Base-by-base conservation (phyloP, 2,329 filamentous ascomycete species). In the Neophaeococcomyces mojaviensis region DNA sequence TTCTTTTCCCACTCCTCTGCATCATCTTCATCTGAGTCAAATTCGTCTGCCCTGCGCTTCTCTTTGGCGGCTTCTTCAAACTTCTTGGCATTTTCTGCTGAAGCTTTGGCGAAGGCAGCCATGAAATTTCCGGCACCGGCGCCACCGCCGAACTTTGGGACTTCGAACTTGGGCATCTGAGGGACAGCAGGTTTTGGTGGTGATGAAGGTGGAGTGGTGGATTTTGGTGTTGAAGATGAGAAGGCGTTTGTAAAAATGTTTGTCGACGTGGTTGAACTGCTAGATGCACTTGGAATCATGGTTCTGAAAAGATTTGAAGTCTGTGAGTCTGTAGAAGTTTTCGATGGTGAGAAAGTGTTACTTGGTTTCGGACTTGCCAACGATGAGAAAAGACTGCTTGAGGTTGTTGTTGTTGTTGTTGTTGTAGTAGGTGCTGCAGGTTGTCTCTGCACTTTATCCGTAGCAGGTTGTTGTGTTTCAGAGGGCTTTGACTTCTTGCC, bases 1-100 rank as follows among this genome's bases (percentile, higher is more conserved):
- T 63, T 61, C 44, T 66, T 65, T 47, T 72, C 68, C 67, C 70
- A 75, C 38, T 69, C 64, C 22, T 61, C 70, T 51, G 71, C 68
- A 35, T 74, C 69, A 34, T 74, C 71, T 44, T 73, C 70, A 12
- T 74, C 72, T 6, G 71, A 73, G 51, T 75, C 71, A 49, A 69
- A 73, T 18, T 74, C 70, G 41, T 73, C 70, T 3, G 64, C 68
- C 57, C 72, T 73, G 40, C 70, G 68, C 57, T 71, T 71, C 45
- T 63, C 65, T 47, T 67, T 69, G 37, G 68, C 68, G 38, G 67
- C 64, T 36, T 68, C 66, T 39, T 65, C 64, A 26, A 61, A 59
- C 41, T 67, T 61, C 16, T 66, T 63, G 4, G 70, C 63, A 43
- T 59, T 57, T 30, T 52, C 51, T 20, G 63, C 49, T 22, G 54